These are phyloP conservation scores for Kingdonia uniflora DNA, from an alignment of 164 flowering plant genomes.

Conservation along the genomic window DNA sequence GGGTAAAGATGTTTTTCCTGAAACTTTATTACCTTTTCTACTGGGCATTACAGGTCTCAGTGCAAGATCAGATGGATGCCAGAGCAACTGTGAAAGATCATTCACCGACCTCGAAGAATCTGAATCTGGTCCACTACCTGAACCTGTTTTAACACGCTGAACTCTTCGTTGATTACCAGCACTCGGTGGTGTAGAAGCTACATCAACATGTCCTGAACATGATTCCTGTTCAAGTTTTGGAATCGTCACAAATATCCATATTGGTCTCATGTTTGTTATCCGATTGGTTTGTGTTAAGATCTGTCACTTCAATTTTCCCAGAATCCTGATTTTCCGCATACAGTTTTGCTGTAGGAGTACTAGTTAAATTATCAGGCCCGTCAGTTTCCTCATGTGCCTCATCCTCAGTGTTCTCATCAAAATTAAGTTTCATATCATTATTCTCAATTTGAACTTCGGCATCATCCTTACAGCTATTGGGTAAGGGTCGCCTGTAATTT, in stretches of 20 bases:
- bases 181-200: conserved; percentile 49
- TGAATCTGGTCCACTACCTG: conserved; percentile 32
- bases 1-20: conserved; percentile 52
- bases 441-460: conserved; percentile 86
- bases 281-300: conserved; percentile 14
- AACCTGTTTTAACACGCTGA: conserved; percentile 34
- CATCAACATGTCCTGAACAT: conserved; percentile 36
- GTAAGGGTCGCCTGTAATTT: conserved; percentile 78
- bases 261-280: conserved; percentile 21
- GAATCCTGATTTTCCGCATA: conserved; percentile 27
- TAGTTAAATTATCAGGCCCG: conserved; percentile 32
- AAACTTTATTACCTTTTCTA: conserved; percentile 66
- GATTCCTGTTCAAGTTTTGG: conserved; percentile 40
- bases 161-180: conserved; percentile 46
- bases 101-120: conserved; percentile 43
- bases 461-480: conserved; percentile 60
- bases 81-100: conserved; percentile 43
- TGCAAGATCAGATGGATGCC: conserved; percentile 92
- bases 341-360: conserved; percentile 28
- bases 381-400: conserved; percentile 69
- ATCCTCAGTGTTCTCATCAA: conserved; percentile 74
- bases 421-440: too few relatives aligned
- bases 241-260: conserved; percentile 28
- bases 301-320: conserved; percentile 29
- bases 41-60: conserved; percentile 98